A percentile compares a stretch with the other conserved stretches of the same genome.
Evolutionary conservation across 1,284 basidiomycete genomes (phyloP).

Genomic region (Gomphus sp.): DNA sequence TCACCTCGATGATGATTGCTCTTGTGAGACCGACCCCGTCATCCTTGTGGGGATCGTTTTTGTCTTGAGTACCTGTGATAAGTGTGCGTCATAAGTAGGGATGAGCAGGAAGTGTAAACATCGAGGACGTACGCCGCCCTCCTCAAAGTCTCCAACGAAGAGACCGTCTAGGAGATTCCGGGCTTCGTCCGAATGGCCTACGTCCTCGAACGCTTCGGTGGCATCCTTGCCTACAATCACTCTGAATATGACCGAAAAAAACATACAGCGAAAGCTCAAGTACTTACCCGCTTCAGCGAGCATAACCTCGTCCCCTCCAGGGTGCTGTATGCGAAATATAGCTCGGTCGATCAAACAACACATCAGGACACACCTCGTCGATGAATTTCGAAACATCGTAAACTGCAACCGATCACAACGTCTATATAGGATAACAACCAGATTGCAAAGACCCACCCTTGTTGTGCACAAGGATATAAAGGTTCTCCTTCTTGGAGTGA

Average conservation of each 20-base stretch:
- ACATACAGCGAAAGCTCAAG: constrained; percentile 6
- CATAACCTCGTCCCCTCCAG: constrained; percentile 96
- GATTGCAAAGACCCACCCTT: constrained; percentile 52
- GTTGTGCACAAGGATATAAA: constrained; percentile 75
- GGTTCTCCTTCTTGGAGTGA: constrained; percentile 62
- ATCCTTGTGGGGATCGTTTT: constrained; percentile 20
- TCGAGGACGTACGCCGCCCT: constrained; percentile 44
- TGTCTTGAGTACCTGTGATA: constrained; percentile 34
- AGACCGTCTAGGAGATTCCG: constrained; percentile 76
- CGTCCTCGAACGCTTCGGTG: constrained; percentile 98
- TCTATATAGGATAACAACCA: constrained; percentile 25
- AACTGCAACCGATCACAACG: constrained; percentile 40
- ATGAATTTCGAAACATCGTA: constrained; percentile 94
- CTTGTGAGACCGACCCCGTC: not conserved
- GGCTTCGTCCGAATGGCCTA: constrained; percentile 98
- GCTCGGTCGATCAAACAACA: constrained; percentile 3
- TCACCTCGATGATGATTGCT: constrained; percentile 43
- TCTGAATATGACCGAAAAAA: constrained; percentile 10
- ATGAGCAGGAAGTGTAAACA: not conserved
- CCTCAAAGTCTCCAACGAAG: constrained; percentile 73
- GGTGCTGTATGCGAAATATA: constrained; percentile 52
- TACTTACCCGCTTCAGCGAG: constrained; percentile 81
- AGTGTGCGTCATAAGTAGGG: constrained; percentile 9
- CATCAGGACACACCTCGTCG: constrained; percentile 71
- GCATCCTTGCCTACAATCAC: constrained; percentile 70